Base-by-base conservation (phyloP, 2,329 filamentous ascomycete species). In the Fusarium gaditjirri region DNA sequence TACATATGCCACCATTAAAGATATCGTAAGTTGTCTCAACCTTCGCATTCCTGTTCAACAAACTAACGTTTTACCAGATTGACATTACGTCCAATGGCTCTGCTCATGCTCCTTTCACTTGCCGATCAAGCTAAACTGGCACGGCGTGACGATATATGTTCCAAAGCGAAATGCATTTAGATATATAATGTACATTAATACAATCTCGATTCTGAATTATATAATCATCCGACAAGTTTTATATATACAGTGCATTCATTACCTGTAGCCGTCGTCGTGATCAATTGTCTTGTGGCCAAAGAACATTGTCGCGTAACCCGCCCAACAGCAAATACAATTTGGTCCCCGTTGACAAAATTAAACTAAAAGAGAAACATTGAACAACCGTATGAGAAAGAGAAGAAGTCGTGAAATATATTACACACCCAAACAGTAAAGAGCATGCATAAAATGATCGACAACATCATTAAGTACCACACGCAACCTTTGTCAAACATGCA, bases 71-170 rank as follows among this genome's bases (percentile, higher is more conserved):
- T 5, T 17, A 6, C 9, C 3, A 73, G 70, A 73, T 73, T 23
- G 50, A 56, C 31, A 54, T 71, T 29, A 73, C 71, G 13, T 71
- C 71, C 12, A 52, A 39, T 13, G 71, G 71, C 33, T 59, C 49
- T 27, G 70, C 71, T n/a, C 71, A 73, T 83, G 57, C 64, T 14
- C 71, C 71, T 17, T 73, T 74, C 23, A 69, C 71, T 14, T 73
- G 71, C 25, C 53, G 71, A 56, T 72, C 71, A 39, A 49, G 13
- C 35, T 55, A 65, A 27, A 65, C 27, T 29, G 27, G 6, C 27
- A 7, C 27, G 27, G 27, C 6, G 27, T 29, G 27, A 29, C 27
- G 27, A 29, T 29, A 29, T 2, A 29, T 29, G 8, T 29, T 29
- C 27, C 27, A 29, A 29, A 29, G 27, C 27, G 27, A 29, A 29